Evolutionary conservation across 164 flowering plant genomes (phyloP).

Genomic region (Buxus sempervirens): DNA sequence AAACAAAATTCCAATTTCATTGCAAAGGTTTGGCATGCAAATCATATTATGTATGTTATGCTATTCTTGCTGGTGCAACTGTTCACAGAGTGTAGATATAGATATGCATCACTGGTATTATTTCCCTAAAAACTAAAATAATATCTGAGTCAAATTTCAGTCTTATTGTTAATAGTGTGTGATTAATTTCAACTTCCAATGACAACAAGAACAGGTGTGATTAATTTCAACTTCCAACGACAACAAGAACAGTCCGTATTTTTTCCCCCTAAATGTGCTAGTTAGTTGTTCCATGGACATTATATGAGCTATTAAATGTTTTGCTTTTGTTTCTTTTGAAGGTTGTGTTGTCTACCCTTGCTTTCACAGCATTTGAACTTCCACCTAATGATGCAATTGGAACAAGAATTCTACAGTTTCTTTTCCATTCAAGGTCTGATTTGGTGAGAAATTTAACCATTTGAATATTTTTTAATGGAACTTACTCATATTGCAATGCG

Average conservation of each 20-base stretch:
- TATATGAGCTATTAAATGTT: slow-evolving; percentile 1
- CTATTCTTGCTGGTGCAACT: background rate
- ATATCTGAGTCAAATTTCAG: background rate
- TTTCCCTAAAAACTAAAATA: background rate
- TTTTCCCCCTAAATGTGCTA: too few species aligned
- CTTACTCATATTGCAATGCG: background rate
- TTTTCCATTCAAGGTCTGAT: slow-evolving; percentile 89
- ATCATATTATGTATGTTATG: background rate
- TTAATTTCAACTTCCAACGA: too few species aligned
- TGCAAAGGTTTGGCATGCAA: background rate
- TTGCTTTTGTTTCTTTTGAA: slow-evolving; percentile 26
- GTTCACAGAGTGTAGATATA: background rate
- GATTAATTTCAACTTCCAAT: background rate
- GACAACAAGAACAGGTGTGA: background rate
- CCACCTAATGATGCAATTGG: slow-evolving; percentile 96
- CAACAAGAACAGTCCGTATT: too few species aligned
- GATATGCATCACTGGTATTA: background rate
- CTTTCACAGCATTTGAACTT: slow-evolving; percentile 95
- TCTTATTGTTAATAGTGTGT: background rate
- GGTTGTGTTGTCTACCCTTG: slow-evolving; percentile 87
- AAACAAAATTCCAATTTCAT: background rate
- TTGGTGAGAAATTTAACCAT: slow-evolving; percentile 47
- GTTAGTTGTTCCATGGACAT: background rate
- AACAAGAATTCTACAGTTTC: slow-evolving; percentile 81
- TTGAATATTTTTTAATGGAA: background rate